These are phyloP conservation scores for Kluyveromyces sp. DNA, from an alignment of 1,139 yeast species.

Conservation along the genomic window DNA sequence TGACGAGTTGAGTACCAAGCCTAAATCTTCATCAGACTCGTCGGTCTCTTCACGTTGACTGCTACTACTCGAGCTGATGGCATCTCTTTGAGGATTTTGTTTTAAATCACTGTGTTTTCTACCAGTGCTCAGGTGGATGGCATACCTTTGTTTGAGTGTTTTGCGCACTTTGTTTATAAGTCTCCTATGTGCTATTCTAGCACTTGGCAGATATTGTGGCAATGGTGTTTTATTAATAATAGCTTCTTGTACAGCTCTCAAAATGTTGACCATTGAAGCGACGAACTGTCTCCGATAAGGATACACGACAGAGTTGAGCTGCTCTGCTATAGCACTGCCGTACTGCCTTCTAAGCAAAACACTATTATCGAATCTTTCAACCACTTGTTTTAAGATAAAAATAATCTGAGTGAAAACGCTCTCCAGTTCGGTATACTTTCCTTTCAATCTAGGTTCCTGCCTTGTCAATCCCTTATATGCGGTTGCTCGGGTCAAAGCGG, in stretches of 20 bases:
- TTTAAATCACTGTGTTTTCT: background rate
- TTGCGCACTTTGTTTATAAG: conserved; percentile 39
- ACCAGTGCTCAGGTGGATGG: background rate
- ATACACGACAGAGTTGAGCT: conserved; percentile 36
- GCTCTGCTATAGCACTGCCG: conserved; percentile 43
- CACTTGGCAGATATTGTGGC: conserved; percentile 45
- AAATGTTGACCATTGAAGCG: conserved; percentile 34
- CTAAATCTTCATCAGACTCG: conserved; percentile 13
- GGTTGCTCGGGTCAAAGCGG: conserved; percentile 37
- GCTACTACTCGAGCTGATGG: background rate
- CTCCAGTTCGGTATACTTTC: conserved; percentile 37
- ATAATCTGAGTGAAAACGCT: conserved; percentile 40
- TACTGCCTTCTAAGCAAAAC: conserved; percentile 38
- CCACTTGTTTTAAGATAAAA: conserved; percentile 39
- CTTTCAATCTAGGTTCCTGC: conserved; percentile 44
- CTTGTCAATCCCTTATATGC: conserved; percentile 37
- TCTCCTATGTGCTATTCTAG: conserved; percentile 42
- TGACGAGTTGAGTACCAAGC: conserved; percentile 9
- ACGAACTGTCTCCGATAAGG: conserved; percentile 41
- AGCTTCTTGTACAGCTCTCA: conserved; percentile 41
- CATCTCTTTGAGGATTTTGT: background rate
- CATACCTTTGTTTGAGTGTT: conserved; percentile 23
- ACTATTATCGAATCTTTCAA: conserved; percentile 43
- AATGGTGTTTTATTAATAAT: conserved; percentile 39
- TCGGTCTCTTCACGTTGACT: background rate